These are phyloP conservation scores for Cryomyces minteri DNA, from an alignment of 495 filamentous ascomycete genomes.

Conservation along the genomic window DNA sequence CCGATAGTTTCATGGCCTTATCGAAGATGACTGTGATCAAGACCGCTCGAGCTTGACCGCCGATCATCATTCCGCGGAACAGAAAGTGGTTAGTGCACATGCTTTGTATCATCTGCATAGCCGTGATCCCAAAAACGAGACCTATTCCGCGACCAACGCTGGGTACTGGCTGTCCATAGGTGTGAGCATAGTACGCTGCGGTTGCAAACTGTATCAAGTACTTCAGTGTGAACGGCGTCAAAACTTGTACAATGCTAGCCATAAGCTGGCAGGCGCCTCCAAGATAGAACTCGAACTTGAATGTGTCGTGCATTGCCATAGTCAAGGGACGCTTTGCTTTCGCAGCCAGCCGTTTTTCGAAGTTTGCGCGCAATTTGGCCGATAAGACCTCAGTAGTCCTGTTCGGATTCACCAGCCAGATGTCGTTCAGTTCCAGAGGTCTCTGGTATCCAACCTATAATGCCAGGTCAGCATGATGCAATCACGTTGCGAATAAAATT, in stretches of 20 bases:
- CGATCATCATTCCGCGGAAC: conserved; percentile 24
- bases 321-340: conserved; percentile 59
- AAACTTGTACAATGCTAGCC: conserved; percentile 49
- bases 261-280: conserved; percentile 62
- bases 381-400: conserved; percentile 51
- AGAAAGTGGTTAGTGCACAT: conserved; percentile 25
- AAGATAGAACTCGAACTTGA: conserved; percentile 67
- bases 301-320: conserved; percentile 73
- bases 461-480: background rate
- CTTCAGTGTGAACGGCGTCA: conserved; percentile 38
- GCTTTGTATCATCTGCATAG: conserved; percentile 21
- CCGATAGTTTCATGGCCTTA: conserved; percentile 26
- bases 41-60: conserved; percentile 20
- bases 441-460: conserved; percentile 62
- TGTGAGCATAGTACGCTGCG: conserved; percentile 41
- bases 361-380: conserved; percentile 40
- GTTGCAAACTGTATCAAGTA: conserved; percentile 25
- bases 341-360: conserved; percentile 42
- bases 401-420: conserved; percentile 73
- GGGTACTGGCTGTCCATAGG: conserved; percentile 7
- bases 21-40: conserved; percentile 28
- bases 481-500: conserved; percentile 1
- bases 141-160: conserved; percentile 20
- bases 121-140: conserved; percentile 21
- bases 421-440: conserved; percentile 63